A percentile compares a stretch with the other conserved stretches of the same genome.
These are phyloP conservation scores for Ceratobasidium sp. DNA, from an alignment of 1,284 basidiomycete genomes.

Conservation along the genomic window DNA sequence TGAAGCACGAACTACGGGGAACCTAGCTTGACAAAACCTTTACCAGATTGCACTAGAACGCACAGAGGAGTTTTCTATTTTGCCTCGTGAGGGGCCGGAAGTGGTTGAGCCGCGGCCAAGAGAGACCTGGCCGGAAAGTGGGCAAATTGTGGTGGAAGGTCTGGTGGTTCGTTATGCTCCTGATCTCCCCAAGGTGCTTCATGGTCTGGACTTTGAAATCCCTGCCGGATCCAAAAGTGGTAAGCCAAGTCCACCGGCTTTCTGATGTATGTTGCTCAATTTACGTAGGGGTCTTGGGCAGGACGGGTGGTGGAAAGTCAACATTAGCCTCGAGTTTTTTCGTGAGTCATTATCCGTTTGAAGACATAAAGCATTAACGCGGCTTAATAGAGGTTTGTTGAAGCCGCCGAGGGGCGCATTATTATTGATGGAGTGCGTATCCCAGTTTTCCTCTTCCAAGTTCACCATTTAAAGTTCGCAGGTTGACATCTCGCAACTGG, in stretches of 20 bases:
- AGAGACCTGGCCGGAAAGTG: slow-evolving; percentile 83
- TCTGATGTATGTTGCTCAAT: slow-evolving; percentile 58
- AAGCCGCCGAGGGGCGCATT: slow-evolving; percentile 86
- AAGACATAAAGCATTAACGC: neutral
- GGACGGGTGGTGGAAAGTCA: slow-evolving; percentile 80
- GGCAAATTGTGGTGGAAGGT: slow-evolving; percentile 81
- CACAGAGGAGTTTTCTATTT: slow-evolving; percentile 89
- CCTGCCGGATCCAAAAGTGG: slow-evolving; percentile 67
- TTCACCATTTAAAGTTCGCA: neutral
- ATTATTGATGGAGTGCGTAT: slow-evolving; percentile 75
- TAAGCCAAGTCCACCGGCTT: neutral
- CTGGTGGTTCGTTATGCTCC: slow-evolving; percentile 87
- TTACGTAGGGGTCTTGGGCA: slow-evolving; percentile 86
- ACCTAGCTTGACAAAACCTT: neutral
- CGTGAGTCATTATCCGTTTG: slow-evolving; percentile 33
- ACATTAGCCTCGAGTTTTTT: slow-evolving; percentile 58
- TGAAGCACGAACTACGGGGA: too few species aligned
- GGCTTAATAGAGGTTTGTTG: slow-evolving; percentile 90
- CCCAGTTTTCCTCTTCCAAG: too few species aligned
- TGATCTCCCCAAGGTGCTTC: slow-evolving; percentile 85
- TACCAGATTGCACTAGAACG: slow-evolving; percentile 88
- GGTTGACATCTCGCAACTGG: slow-evolving; percentile 85
- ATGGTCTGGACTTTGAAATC: slow-evolving; percentile 83
- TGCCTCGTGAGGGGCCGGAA: slow-evolving; percentile 82
- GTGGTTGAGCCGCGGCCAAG: slow-evolving; percentile 86